Base-by-base conservation (phyloP, 163 green algal genomes). In the Chlamydomonas reinhardtii region DNA sequence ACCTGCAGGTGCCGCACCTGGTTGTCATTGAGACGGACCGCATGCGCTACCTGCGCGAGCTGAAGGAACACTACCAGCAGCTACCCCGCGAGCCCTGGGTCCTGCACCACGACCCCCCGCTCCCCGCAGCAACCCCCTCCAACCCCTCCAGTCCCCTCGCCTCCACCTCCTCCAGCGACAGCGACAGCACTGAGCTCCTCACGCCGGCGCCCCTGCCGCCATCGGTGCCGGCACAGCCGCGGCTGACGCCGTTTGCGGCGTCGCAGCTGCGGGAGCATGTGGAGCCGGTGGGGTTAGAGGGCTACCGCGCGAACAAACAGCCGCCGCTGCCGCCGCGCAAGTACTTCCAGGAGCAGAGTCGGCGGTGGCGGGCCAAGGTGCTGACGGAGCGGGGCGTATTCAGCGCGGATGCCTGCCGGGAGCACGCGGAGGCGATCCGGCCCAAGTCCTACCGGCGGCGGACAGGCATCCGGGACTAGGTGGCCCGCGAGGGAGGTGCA, bases 1-100 rank as follows among this genome's bases (percentile, higher is more conserved):
- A n/a, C n/a, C n/a, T n/a, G 43, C 85, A 94, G 92, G 90, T 94
- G 0, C 77, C 92, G 0, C 92, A 94, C 77, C 65, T 94, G 22
- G 87, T 94, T 17, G 75, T 88, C 25, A 79, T 94, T 5, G 92
- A 94, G 62, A 94, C 90, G 25, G 92, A 94, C 80, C 80, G 83
- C 32, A 94, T 94, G 92, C 92, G 89, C 66, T 90, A 92, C 82
- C 72, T 90, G 59, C 76, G 79, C 0, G 48, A 66, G 2, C 73
- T 93, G 48, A 61, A 59, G 39, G 71, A 78, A 0, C 84, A 92
- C 82, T 79, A 92, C 86, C 37, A 93, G 19, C 83, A 91, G 71
- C 85, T 90, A 4, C 61, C 48, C 4, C 64, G 83, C 22, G 6
- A 39, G 25, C 86, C 86, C 22, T 64, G 89, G 31, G 65, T 87